These are phyloP conservation scores for Candida maesae DNA, from an alignment of 805 yeast genomes.

Conservation along the genomic window DNA sequence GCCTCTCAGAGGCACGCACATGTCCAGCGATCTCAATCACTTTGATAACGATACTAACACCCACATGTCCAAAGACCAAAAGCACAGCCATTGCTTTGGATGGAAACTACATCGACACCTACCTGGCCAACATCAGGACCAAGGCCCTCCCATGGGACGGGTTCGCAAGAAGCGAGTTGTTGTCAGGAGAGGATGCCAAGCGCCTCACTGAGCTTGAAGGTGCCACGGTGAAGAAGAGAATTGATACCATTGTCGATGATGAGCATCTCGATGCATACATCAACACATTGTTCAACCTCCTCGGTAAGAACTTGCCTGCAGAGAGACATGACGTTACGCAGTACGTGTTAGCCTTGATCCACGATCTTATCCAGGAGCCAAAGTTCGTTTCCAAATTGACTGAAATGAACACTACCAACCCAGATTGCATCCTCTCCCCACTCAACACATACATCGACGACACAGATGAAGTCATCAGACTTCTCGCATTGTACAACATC, in stretches of 20 bases:
- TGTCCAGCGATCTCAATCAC: background rate
- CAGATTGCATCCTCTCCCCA: constrained; percentile 32
- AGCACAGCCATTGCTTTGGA: constrained; percentile 38
- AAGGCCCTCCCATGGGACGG: constrained; percentile 93
- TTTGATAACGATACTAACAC: background rate
- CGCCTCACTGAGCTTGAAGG: constrained; percentile 33
- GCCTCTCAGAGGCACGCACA: background rate
- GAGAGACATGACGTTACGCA: constrained; percentile 55
- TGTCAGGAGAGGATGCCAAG: constrained; percentile 64
- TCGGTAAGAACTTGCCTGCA: constrained; percentile 51
- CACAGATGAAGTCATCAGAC: constrained; percentile 52
- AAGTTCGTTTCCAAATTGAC: constrained; percentile 40
- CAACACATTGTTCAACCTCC: constrained; percentile 47
- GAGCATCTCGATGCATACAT: constrained; percentile 49
- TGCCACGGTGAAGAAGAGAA: constrained; percentile 33
- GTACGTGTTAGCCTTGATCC: constrained; percentile 56
- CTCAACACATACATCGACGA: constrained; percentile 48
- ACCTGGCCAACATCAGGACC: constrained; percentile 64
- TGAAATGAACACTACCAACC: background rate
- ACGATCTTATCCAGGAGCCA: constrained; percentile 44
- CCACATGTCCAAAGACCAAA: background rate
- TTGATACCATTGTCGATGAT: constrained; percentile 34
- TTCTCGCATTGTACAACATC: constrained; percentile 53
- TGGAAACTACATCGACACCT: constrained; percentile 61
- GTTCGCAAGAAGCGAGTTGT: constrained; percentile 66